Evolutionary conservation across 495 filamentous ascomycete genomes (phyloP).

Genomic region (Viridothelium virens): DNA sequence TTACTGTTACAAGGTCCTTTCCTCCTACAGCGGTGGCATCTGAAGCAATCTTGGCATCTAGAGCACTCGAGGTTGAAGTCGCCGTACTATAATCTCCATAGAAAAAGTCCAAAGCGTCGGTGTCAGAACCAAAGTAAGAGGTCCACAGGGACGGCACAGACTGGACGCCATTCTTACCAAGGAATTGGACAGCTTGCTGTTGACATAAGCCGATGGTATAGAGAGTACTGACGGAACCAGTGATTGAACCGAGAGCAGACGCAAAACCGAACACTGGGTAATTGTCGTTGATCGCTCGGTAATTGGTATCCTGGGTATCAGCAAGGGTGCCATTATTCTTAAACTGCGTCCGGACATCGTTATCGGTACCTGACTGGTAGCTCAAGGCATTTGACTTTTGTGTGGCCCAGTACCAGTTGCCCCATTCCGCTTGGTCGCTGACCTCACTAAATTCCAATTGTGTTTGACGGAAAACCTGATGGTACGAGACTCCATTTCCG

Average conservation of each 20-base stretch:
- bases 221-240: conserved; percentile 34
- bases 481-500: conserved; percentile 42
- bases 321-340: conserved; percentile 37
- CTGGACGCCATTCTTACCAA: conserved; percentile 34
- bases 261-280: conserved; percentile 53
- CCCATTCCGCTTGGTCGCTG: conserved; percentile 76
- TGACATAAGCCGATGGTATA: conserved; percentile 51
- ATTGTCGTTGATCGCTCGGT: conserved; percentile 43
- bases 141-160: conserved; percentile 48
- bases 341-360: conserved; percentile 45
- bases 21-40: conserved; percentile 47
- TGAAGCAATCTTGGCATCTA: conserved; percentile 42
- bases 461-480: conserved; percentile 53
- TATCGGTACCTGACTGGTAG: conserved; percentile 45
- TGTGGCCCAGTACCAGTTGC: conserved; percentile 57
- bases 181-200: conserved; percentile 47
- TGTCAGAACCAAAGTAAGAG: conserved; percentile 44
- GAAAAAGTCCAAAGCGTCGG: conserved; percentile 52
- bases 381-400: conserved; percentile 40
- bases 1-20: conserved; percentile 29
- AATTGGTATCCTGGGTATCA: conserved; percentile 45
- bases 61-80: conserved; percentile 30
- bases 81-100: conserved; percentile 44
- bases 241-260: conserved; percentile 44
- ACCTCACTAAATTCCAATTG: conserved; percentile 65